Conservation (phyloP, 2,329 filamentous ascomycete genomes). For the Paraconiothyrium sp. region DNA sequence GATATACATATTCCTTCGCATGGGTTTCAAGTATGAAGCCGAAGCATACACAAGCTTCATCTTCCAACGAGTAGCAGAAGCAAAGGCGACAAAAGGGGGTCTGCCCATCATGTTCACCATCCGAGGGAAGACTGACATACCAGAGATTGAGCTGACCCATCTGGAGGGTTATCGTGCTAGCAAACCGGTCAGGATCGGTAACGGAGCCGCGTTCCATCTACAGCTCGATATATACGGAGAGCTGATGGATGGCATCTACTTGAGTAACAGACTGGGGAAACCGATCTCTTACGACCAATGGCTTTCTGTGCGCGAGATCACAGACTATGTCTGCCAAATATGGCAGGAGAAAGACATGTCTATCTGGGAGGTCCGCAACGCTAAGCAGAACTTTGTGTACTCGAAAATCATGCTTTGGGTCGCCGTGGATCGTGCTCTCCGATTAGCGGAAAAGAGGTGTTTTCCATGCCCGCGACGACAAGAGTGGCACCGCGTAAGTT, state of each 20-base stretch:
- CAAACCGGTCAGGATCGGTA: constrained; percentile 77
- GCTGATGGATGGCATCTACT: constrained; percentile 78
- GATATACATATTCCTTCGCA: constrained; percentile 77
- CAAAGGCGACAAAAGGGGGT: constrained; percentile 67
- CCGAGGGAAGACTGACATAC: constrained; percentile 76
- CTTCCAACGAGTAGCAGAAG: constrained; percentile 72
- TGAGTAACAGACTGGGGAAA: constrained; percentile 83
- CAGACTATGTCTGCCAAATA: constrained; percentile 75
- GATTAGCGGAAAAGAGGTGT: constrained; percentile 77
- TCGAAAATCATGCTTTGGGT: constrained; percentile 89
- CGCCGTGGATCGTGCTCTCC: constrained; percentile 77
- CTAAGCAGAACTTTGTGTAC: constrained; percentile 81
- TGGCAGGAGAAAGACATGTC: constrained; percentile 77
- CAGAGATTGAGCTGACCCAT: constrained; percentile 73
- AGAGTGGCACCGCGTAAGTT: constrained; percentile 66
- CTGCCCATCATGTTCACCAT: constrained; percentile 87
- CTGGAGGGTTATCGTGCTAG: constrained; percentile 78
- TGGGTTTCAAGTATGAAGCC: constrained; percentile 79
- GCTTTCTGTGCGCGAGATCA: constrained; percentile 73
- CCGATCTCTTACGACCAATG: constrained; percentile 79
- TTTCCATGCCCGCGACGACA: constrained; percentile 76
- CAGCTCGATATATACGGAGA: constrained; percentile 85
- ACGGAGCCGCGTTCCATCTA: constrained; percentile 78
- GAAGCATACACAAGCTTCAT: constrained; percentile 84
- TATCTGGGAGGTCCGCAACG: constrained; percentile 82